phyloP scores from a whole-genome alignment of 192 early-diverging fungal genomes.

The Gonapodya prolifera region DNA sequence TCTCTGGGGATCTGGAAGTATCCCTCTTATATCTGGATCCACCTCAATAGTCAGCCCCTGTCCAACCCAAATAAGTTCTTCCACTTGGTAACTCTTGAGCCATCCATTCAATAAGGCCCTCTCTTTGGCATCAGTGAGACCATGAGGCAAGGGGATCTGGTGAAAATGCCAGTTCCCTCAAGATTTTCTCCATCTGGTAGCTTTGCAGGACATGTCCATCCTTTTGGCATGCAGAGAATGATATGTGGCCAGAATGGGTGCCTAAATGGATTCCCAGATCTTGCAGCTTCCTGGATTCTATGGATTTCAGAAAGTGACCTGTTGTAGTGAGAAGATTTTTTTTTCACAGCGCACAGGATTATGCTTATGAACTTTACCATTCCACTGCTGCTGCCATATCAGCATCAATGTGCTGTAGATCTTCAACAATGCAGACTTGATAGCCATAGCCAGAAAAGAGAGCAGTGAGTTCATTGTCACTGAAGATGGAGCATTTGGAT shows the following conservation, averaged over 20 bases:
- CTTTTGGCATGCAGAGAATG: conserved; percentile 26
- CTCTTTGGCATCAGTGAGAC: conserved; percentile 20
- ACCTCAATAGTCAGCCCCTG: conserved; percentile 13
- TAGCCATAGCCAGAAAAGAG: conserved; percentile 30
- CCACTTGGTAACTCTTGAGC: conserved; percentile 20
- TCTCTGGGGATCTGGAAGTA: conserved; percentile 16
- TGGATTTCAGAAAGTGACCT: conserved; percentile 23
- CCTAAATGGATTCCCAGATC: conserved; percentile 18
- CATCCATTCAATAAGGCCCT: conserved; percentile 16
- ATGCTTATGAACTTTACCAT: no score
- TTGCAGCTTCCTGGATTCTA: conserved; percentile 21
- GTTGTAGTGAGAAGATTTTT: no score
- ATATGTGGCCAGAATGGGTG: conserved; percentile 32
- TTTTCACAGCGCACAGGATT: no score
- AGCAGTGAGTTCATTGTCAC: conserved; percentile 18
- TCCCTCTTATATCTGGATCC: conserved; percentile 6
- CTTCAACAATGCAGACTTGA: conserved; percentile 22
- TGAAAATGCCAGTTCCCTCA: conserved; percentile 27
- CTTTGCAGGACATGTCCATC: conserved; percentile 27
- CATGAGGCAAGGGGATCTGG: conserved; percentile 25
- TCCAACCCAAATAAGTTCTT: conserved; percentile 21
- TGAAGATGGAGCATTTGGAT: not conserved
- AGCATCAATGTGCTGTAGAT: conserved; percentile 18
- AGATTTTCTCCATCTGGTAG: conserved; percentile 21
- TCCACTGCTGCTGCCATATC: conserved; percentile 30